These are phyloP conservation scores for Phaffia australis DNA, from an alignment of 768 basidiomycete genomes.

Conservation along the genomic window DNA sequence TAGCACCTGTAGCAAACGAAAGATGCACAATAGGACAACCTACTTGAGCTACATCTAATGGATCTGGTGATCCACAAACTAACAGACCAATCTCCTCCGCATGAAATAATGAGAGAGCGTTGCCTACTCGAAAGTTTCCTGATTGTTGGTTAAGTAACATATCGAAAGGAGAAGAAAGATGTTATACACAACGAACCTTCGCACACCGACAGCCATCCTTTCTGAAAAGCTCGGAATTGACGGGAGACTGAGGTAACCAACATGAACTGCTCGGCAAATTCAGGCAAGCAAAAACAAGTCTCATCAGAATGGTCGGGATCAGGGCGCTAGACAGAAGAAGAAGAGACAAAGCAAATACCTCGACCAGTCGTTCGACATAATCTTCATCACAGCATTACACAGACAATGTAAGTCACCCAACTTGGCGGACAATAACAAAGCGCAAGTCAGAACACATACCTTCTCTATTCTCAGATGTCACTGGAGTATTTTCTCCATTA, in stretches of 20 bases:
- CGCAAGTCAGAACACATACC: conserved; percentile 53
- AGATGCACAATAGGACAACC: neutral
- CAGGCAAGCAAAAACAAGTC: neutral
- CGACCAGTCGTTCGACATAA: conserved; percentile 5
- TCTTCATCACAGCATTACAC: neutral
- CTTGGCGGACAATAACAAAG: neutral
- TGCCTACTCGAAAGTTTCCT: conserved; percentile 24
- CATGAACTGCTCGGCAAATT: conserved; percentile 22
- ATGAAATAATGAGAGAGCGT: conserved; percentile 29
- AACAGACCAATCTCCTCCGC: conserved; percentile 32
- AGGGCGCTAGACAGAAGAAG: neutral
- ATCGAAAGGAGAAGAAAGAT: conserved; percentile 13
- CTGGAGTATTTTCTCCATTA: conserved; percentile 69
- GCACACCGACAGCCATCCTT: conserved; percentile 24
- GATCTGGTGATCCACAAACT: conserved; percentile 29
- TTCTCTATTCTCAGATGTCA: conserved; percentile 96
- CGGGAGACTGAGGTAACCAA: conserved; percentile 26
- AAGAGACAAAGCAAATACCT: neutral
- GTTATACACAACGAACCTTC: conserved; percentile 35
- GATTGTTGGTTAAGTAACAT: conserved; percentile 10
- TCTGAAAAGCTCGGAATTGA: conserved; percentile 29
- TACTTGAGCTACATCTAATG: conserved; percentile 27
- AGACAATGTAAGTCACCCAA: neutral
- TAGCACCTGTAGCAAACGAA: too few relatives aligned
- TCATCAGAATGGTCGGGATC: too few relatives aligned